Evolutionary conservation across 164 flowering plant species (phyloP), one percentile per base, ranked within the genome.

Genomic region (Annona cherimola): DNA sequence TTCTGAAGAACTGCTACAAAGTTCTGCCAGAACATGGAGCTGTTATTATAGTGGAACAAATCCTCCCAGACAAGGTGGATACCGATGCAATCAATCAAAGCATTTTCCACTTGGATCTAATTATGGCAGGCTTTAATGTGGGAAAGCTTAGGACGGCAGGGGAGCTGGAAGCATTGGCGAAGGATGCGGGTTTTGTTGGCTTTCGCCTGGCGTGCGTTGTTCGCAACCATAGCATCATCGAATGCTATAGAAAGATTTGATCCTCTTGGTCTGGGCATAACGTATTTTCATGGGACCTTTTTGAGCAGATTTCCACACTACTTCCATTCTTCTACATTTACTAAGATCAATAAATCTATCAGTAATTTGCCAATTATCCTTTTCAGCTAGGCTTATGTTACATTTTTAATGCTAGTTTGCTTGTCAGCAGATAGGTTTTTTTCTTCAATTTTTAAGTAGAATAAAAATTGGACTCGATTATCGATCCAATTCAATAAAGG

Each of bases 1-100:
- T 79, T 43, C 35, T 79, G 54, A 59, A 76, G 60, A 77, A 80
- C 66, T 76, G 74, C 40, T 78, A 72, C 42, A 74, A 79, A 57
- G 84, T 73, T 0, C 76, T 84, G 3, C 76, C 81, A 12, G 77
- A 61, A 61, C 42, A 57, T 50, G 64, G 81, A 76, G 74, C 73
- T 44, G 62, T 79, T 75, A 80, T 83, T 66, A 46, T 75, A 11
- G 70, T 63, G 0, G 78, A 70, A 45, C 18, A 14, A 20, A 39
- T 72, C 12, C 18, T 35, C 20, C 72, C 78, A 11, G 45, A n/a
- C 12, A 19, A 7, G 14, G 42, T 45, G 0, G 71, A 70, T 16
- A 39, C 55, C 0, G 60, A 43, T 60, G 6, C 45, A 14, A 26
- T 60, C 26, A 54, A 74, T 1, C 68, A 42, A 26, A 9, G 44